Evolutionary conservation across 192 early-diverging fungal species (phyloP), one percentile per base, ranked within the genome.

Genomic region (Backusella westeae): DNA sequence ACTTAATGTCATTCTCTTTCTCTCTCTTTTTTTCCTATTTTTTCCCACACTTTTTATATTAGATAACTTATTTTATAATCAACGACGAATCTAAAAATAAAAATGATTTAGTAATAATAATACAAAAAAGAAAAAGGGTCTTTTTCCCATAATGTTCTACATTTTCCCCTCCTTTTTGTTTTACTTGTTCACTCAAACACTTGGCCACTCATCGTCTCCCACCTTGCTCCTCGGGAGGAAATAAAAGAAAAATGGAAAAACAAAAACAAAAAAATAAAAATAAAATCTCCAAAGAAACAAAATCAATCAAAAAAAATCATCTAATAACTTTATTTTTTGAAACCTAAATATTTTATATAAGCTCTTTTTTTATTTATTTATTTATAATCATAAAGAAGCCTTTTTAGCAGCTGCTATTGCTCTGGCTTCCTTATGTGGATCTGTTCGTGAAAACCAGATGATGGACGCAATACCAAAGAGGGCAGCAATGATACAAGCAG

Each of bases 381-480:
- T 39, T 39, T 39, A 56, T 56, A 23, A 8, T 67, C 39, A 39
- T 21, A 39, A 23, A 35, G 34, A n/a, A 14, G 21, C 2, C 10
- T 29, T 17, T 34, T 71, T 34, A 44, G 76, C 34, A 15, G 34
- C 76, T n/a, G 42, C 42, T 42, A 77, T 77, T 17, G 12, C 63
- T 34, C 63, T 53, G 12, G 76, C 76, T 46, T 77, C 44, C 63
- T 73, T 77, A 38, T 72, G 69, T 14, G 76, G 76, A 66, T 77
- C 76, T 21, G 29, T 46, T 44, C 6, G 41, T 53, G 89, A 87
- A 70, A 93, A 95, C 92, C 91, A 94, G 67, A 93, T 46, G 52
- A 96, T 91, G n/a, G 92, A 86, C 8, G 75, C 84, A 67, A 94
- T 85, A 76, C 95, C 95, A 71, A 95, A 41, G 10, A 96, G 71